These are phyloP conservation scores for Mortierella sp. DNA, from an alignment of 371 early-diverging fungal species.

Conservation along the genomic window DNA sequence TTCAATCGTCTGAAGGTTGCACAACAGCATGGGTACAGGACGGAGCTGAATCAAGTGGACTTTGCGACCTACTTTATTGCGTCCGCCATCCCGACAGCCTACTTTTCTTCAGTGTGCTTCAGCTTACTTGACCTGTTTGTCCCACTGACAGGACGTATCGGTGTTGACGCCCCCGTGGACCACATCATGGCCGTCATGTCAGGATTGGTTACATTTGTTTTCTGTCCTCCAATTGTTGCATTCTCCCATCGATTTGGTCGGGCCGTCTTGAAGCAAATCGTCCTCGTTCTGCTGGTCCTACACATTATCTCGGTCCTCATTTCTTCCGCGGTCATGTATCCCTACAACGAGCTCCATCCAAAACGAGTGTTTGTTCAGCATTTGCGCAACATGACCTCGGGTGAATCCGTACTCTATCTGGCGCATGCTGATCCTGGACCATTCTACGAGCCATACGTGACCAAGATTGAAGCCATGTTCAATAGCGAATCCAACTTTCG, in stretches of 20 bases:
- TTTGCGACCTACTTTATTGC: constrained; percentile 57
- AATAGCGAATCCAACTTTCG: constrained; percentile 53
- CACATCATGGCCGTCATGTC: constrained; percentile 69
- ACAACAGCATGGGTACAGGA: too few species aligned
- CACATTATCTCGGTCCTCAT: constrained; percentile 55
- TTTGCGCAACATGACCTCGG: constrained; percentile 70
- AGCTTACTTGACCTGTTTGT: constrained; percentile 74
- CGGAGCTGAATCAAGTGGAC: constrained; percentile 6
- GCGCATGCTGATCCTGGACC: constrained; percentile 75
- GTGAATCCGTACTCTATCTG: constrained; percentile 65
- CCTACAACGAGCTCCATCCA: constrained; percentile 73
- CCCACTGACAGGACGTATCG: constrained; percentile 81
- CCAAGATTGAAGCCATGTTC: constrained; percentile 56
- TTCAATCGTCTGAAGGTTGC: constrained; percentile 16
- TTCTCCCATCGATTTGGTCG: constrained; percentile 68
- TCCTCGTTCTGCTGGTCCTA: constrained; percentile 47
- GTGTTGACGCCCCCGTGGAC: constrained; percentile 76
- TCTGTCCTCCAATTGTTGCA: constrained; percentile 62
- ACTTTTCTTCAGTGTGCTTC: constrained; percentile 59
- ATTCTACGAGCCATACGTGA: constrained; percentile 60
- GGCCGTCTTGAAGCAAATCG: constrained; percentile 50
- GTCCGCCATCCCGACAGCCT: constrained; percentile 52
- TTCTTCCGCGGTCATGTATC: constrained; percentile 40
- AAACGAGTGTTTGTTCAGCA: constrained; percentile 73
- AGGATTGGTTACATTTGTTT: constrained; percentile 65